These are phyloP conservation scores for Ogataea nitratoaversa DNA, from an alignment of 805 yeast species.

Conservation along the genomic window DNA sequence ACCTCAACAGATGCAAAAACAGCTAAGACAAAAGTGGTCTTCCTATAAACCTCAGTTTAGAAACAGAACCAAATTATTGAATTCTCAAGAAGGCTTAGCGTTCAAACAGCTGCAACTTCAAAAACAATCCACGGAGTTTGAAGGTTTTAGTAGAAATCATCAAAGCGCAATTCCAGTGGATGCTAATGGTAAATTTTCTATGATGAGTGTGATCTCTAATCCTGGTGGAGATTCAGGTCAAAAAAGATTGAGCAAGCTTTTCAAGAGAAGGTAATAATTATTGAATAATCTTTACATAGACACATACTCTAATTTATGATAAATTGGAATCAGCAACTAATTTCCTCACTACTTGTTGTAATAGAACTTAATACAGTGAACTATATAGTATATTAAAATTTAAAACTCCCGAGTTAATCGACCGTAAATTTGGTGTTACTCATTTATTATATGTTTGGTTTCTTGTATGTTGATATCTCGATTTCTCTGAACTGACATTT, in stretches of 20 bases:
- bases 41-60: conserved; percentile 29
- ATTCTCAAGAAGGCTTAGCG: conserved; percentile 35
- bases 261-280: conserved; percentile 22
- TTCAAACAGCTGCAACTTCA: conserved; percentile 25
- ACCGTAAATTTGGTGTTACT: too few relatives aligned
- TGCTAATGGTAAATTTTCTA: conserved; percentile 25
- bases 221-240: conserved; percentile 5
- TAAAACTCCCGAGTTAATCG: too few relatives aligned
- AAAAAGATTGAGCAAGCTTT: conserved; percentile 24
- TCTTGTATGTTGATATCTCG: too few relatives aligned
- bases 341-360: too few relatives aligned
- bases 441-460: too few relatives aligned
- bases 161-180: conserved; percentile 17
- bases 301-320: too few relatives aligned
- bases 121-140: conserved; percentile 10
- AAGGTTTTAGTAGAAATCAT: conserved; percentile 20
- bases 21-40: conserved; percentile 32
- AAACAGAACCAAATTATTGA: conserved; percentile 26
- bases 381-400: too few relatives aligned
- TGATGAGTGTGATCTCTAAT: conserved; percentile 27
- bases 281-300: background rate
- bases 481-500: too few relatives aligned
- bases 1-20: conserved; percentile 31
- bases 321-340: too few relatives aligned
- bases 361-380: too few relatives aligned